A percentile compares a stretch with the other conserved stretches of the same genome.
These are phyloP conservation scores for Thinopyrum elongatum DNA, from an alignment of 176 grass and related monocot genomes.

Conservation along the genomic window DNA sequence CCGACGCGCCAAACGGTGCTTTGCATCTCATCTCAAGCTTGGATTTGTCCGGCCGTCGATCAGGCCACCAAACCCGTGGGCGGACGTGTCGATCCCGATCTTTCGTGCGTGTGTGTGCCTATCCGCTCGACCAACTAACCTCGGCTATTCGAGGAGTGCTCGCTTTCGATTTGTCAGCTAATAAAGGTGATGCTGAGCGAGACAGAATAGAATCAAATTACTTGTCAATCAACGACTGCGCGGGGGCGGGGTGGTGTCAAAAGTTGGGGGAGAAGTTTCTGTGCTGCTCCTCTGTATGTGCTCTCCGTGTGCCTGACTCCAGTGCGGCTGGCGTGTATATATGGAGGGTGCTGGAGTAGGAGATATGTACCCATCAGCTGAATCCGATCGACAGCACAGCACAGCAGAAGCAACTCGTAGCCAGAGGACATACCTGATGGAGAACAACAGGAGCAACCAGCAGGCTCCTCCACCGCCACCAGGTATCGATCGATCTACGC, in stretches of 20 bases:
- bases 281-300: neutral
- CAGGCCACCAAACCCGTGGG: neutral
- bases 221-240: neutral
- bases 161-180: neutral
- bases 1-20: neutral
- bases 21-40: neutral
- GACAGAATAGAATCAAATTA: neutral
- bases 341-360: neutral
- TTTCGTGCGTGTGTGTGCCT: neutral
- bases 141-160: neutral
- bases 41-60: neutral
- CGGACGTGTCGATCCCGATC: neutral
- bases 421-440: conserved; percentile 2
- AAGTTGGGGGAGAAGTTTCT: neutral
- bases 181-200: neutral
- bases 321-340: neutral
- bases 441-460: conserved; percentile 43
- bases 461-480: conserved; percentile 33
- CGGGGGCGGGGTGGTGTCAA: too few species aligned
- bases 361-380: neutral
- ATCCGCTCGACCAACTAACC: neutral
- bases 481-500: neutral
- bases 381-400: neutral
- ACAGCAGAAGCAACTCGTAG: too few species aligned
- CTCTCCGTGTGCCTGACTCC: neutral